These are phyloP conservation scores for Pneumocystis jirovecii DNA, from an alignment of 1,139 yeast species.

Conservation along the genomic window DNA sequence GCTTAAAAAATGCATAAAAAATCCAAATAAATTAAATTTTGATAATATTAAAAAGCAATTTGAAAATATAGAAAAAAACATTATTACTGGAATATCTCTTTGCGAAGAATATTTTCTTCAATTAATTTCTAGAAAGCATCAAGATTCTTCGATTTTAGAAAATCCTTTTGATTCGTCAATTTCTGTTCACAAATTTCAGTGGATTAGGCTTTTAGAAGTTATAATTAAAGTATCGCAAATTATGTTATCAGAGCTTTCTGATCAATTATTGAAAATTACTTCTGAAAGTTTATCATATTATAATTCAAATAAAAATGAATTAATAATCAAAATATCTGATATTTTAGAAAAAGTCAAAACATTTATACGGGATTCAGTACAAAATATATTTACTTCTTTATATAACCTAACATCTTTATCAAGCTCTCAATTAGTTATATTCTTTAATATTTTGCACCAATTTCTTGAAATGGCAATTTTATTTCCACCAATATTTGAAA, in stretches of 20 bases:
- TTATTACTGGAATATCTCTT: neutral
- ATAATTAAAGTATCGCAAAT: neutral
- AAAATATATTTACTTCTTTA: neutral
- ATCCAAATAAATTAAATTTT: neutral
- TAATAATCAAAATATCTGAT: neutral
- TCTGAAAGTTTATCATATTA: neutral
- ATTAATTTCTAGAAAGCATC: neutral
- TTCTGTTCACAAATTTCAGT: neutral
- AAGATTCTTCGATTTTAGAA: neutral
- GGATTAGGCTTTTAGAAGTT: neutral
- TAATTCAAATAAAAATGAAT: neutral
- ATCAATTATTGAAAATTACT: neutral
- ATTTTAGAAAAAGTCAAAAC: neutral
- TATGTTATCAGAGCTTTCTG: neutral
- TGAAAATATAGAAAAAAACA: neutral
- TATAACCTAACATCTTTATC: neutral
- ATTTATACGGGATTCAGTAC: neutral
- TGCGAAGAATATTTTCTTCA: neutral
- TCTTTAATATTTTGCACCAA: slow-evolving; percentile 36
- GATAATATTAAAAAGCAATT: neutral
- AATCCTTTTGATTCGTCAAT: neutral
- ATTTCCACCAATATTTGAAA: slow-evolving; percentile 38
- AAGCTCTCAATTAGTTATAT: slow-evolving; percentile 14
- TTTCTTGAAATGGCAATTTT: slow-evolving; percentile 28
- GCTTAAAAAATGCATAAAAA: neutral